Conservation (phyloP, 306 rosid species). For the Lablab purpureus region DNA sequence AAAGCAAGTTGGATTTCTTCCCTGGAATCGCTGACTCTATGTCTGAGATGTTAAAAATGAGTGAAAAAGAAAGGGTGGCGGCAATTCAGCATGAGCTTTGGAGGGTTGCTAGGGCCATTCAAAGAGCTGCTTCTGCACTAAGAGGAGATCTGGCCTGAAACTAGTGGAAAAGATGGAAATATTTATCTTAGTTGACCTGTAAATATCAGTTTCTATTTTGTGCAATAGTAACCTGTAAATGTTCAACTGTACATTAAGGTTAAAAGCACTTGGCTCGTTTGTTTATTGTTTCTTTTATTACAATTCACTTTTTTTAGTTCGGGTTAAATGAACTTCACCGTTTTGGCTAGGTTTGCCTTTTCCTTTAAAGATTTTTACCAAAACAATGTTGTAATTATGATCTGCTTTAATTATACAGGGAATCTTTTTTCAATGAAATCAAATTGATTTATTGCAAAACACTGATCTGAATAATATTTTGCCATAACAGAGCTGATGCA, state of each 20-base stretch:
- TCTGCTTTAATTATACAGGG: not conserved
- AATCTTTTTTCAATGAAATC: not conserved
- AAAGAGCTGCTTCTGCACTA: slow-evolving; percentile 75
- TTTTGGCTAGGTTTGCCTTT: not conserved
- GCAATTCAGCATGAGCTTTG: slow-evolving; percentile 81
- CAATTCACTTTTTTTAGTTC: not conserved
- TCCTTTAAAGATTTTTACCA: not conserved
- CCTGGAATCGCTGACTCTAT: slow-evolving; percentile 88
- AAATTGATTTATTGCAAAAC: not conserved
- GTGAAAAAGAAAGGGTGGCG: slow-evolving; percentile 49
- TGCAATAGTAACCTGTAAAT: not conserved
- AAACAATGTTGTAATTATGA: not conserved
- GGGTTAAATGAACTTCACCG: not conserved
- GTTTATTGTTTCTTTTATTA: not conserved
- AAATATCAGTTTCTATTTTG: not conserved
- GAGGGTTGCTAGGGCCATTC: slow-evolving; percentile 86
- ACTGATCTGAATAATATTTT: not conserved
- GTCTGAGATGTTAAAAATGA: slow-evolving; percentile 45
- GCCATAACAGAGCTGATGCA: too few relatives aligned
- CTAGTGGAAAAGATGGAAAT: slow-evolving; percentile 4
- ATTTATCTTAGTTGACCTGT: slow-evolving; percentile 3
- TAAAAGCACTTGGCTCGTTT: not conserved
- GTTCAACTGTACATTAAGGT: not conserved
- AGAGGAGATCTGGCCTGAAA: slow-evolving; percentile 71
- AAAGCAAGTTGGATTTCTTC: slow-evolving; percentile 67